Conservation (phyloP, 2,329 filamentous ascomycete genomes). For the Daldinia sp. region DNA sequence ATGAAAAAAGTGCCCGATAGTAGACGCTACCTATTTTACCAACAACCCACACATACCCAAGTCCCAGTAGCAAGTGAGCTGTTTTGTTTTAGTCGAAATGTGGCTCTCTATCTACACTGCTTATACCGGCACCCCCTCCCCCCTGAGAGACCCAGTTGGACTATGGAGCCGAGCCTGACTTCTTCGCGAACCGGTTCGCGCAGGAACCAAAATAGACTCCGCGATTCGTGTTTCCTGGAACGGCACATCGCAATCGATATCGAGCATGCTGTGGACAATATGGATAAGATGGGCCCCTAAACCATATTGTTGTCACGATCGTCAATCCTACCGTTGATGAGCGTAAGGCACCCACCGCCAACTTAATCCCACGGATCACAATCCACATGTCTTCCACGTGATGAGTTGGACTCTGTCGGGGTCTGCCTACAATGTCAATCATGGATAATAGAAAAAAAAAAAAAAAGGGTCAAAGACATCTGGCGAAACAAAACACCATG, state of each 20-base stretch:
- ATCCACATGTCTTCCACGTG: constrained; percentile 37
- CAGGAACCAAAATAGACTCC: constrained; percentile 24
- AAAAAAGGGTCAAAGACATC: constrained; percentile 8
- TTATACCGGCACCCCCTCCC: constrained; percentile 7
- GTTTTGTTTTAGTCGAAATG: constrained; percentile 1
- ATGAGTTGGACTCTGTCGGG: not conserved
- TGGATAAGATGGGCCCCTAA: constrained; percentile 2
- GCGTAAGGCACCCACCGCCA: constrained; percentile 11
- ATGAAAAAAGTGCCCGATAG: constrained; percentile 14
- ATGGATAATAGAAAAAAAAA: not conserved
- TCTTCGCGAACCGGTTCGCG: constrained; percentile 12
- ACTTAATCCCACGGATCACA: not conserved
- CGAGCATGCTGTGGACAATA: not conserved
- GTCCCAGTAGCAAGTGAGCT: constrained; percentile 5
- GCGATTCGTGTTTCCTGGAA: constrained; percentile 19
- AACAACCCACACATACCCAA: not conserved
- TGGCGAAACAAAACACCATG: constrained; percentile 2
- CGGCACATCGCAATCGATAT: constrained; percentile 11
- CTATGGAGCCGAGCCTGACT: constrained; percentile 15
- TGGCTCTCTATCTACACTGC: not conserved
- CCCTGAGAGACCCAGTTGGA: not conserved
- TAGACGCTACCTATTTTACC: constrained; percentile 1
- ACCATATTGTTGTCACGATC: constrained; percentile 26
- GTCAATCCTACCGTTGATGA: constrained; percentile 13
- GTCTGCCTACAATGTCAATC: constrained; percentile 14